Conservation (phyloP, 345 rosid genomes). For the Anacardium occidentale region DNA sequence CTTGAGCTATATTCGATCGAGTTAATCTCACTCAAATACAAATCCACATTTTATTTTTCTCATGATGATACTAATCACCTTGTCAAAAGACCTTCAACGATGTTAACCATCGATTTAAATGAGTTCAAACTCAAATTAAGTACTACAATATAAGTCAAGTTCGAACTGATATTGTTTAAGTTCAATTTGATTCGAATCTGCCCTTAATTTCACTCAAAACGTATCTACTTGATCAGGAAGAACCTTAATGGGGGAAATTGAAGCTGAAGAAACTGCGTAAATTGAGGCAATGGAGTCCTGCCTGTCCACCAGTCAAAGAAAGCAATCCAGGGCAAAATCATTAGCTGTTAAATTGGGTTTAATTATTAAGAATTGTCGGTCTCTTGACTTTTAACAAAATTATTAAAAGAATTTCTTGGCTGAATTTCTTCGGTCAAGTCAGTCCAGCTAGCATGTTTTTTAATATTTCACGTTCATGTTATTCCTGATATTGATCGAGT, state of each 20-base stretch:
- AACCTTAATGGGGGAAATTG: background rate
- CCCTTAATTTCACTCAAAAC: too few relatives aligned
- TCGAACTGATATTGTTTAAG: too few relatives aligned
- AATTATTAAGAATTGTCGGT: slow-evolving; percentile 7
- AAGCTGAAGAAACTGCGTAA: slow-evolving; percentile 22
- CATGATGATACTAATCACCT: too few relatives aligned
- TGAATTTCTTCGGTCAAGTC: slow-evolving; percentile 24
- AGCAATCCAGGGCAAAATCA: slow-evolving; percentile 4
- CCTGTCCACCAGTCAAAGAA: slow-evolving; percentile 5
- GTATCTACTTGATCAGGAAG: too few relatives aligned
- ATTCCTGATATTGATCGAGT: background rate
- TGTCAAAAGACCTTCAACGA: too few relatives aligned
- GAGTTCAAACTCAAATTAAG: too few relatives aligned
- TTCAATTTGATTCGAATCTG: too few relatives aligned
- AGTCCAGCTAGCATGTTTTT: slow-evolving; percentile 13
- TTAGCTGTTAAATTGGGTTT: slow-evolving; percentile 23
- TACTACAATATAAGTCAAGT: too few relatives aligned
- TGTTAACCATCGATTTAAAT: too few relatives aligned
- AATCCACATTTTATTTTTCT: too few relatives aligned
- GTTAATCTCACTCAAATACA: too few relatives aligned
- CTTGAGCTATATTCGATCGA: too few relatives aligned
- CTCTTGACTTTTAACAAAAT: slow-evolving; percentile 13
- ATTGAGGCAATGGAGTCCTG: slow-evolving; percentile 26
- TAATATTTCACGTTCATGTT: background rate
- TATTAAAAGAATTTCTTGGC: slow-evolving; percentile 19